Evolutionary conservation across 2,329 filamentous ascomycete genomes (phyloP).

Genomic region (Sporothrix brasiliensis): DNA sequence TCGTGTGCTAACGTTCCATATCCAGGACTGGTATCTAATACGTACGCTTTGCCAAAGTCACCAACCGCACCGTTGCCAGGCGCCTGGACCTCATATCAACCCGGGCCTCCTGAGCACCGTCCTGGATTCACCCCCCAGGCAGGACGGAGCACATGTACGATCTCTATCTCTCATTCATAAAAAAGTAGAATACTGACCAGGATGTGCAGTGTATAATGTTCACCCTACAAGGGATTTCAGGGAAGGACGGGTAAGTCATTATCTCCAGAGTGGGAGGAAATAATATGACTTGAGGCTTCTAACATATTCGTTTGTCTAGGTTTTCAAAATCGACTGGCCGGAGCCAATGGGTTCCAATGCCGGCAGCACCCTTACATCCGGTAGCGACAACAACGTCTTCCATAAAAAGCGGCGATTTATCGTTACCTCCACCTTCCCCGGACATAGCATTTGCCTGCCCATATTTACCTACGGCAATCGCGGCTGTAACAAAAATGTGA

Average conservation of each 20-base stretch:
- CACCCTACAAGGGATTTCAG: not conserved
- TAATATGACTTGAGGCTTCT: not conserved
- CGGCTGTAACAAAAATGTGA: slow-evolving; percentile 57
- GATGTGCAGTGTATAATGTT: too few species aligned
- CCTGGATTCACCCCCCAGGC: not conserved
- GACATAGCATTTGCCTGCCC: slow-evolving; percentile 61
- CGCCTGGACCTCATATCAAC: not conserved
- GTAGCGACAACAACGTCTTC: slow-evolving; percentile 29
- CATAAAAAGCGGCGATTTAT: slow-evolving; percentile 50
- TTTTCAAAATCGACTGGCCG: slow-evolving; percentile 25
- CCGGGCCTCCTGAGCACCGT: not conserved
- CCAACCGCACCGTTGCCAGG: not conserved
- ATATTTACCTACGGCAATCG: slow-evolving; percentile 59
- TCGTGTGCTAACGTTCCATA: not conserved
- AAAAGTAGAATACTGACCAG: not conserved
- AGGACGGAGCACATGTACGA: not conserved
- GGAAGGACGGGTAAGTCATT: not conserved
- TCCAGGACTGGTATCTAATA: not conserved
- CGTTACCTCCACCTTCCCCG: slow-evolving; percentile 55
- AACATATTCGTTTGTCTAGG: slow-evolving; percentile 3
- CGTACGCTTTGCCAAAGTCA: not conserved
- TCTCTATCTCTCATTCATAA: not conserved
- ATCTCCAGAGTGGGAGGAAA: not conserved
- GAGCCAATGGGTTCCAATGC: slow-evolving; percentile 33
- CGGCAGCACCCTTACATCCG: slow-evolving; percentile 34